Evolutionary conservation across 164 flowering plant species (phyloP), one percentile per base, ranked within the genome.

Genomic region (Taxillus chinensis): DNA sequence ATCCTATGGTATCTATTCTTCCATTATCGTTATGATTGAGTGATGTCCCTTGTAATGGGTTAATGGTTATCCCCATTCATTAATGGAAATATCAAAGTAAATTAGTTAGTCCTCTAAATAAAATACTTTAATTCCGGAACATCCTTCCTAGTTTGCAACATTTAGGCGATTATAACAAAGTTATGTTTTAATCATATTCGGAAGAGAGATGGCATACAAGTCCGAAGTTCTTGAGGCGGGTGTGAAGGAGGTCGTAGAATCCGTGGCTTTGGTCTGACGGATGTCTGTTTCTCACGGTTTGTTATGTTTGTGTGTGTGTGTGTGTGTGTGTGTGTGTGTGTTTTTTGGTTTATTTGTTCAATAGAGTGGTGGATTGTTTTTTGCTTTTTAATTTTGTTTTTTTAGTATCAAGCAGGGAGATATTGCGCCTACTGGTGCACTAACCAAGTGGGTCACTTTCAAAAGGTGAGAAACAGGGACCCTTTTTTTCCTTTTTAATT

Each of bases 381-480:
- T 57, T 56, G 8, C 10, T 0, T 9, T 9, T 49, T 38, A 55
- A n/a, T 55, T 0, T 8, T n/a, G 41, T 68, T 39, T 64, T 41
- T 37, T 89, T 5, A 89, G 96, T 60, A 71, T 89, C 17, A 89
- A 86, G 71, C 87, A 86, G 15, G 96, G 96, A 10, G 96, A 89
- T 67, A 86, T 86, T 15, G 38, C 86, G 68, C 89, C 96, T n/a
- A 92, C 96, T 7, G 96, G n/a, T n/a, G n/a, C n/a, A n/a, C n/a
- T n/a, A n/a, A n/a, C n/a, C n/a, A n/a, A n/a, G n/a, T n/a, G n/a
- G n/a, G n/a, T n/a, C n/a, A n/a, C n/a, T n/a, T n/a, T n/a, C n/a
- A n/a, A n/a, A n/a, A n/a, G n/a, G n/a, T n/a, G n/a, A n/a, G n/a
- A n/a, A n/a, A n/a, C n/a, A n/a, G n/a, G n/a, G n/a, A n/a, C n/a